phyloP scores from a whole-genome alignment of 371 early-diverging fungal genomes.

The Mucor mucedo region DNA sequence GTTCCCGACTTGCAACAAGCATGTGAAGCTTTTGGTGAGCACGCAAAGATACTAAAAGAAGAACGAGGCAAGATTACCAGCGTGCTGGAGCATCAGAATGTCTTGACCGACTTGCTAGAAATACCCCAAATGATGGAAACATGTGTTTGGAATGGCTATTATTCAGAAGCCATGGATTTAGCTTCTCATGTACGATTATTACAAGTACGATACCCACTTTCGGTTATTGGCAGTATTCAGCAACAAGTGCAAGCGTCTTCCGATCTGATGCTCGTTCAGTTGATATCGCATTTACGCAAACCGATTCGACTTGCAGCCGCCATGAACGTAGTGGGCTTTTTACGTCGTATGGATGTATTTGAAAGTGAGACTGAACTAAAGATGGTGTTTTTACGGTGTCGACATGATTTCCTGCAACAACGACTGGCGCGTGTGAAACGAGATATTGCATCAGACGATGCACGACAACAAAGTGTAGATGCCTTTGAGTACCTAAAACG shows the following conservation, averaged over 20 bases:
- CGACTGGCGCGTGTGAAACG: conserved; percentile 51
- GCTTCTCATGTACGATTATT: conserved; percentile 76
- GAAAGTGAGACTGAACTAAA: conserved; percentile 72
- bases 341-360: conserved; percentile 78
- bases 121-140: conserved; percentile 86
- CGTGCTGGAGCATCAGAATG: conserved; percentile 65
- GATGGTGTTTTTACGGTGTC: conserved; percentile 75
- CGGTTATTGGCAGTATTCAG: conserved; percentile 62
- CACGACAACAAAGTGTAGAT: conserved; percentile 41
- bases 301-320: conserved; percentile 83
- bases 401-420: conserved; percentile 65
- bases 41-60: conserved; percentile 41
- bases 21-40: conserved; percentile 43
- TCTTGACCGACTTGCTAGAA: conserved; percentile 70
- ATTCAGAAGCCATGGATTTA: conserved; percentile 85
- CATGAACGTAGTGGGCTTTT: conserved; percentile 78
- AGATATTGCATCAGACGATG: conserved; percentile 29
- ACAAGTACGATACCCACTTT: conserved; percentile 60
- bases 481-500: conserved; percentile 72
- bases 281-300: conserved; percentile 69
- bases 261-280: conserved; percentile 73
- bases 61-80: conserved; percentile 57
- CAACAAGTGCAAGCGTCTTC: conserved; percentile 68
- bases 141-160: conserved; percentile 81
- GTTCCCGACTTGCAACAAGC: conserved; percentile 62